Evolutionary conservation across 768 basidiomycete genomes (phyloP).

Genomic region (Pholiota microspora): DNA sequence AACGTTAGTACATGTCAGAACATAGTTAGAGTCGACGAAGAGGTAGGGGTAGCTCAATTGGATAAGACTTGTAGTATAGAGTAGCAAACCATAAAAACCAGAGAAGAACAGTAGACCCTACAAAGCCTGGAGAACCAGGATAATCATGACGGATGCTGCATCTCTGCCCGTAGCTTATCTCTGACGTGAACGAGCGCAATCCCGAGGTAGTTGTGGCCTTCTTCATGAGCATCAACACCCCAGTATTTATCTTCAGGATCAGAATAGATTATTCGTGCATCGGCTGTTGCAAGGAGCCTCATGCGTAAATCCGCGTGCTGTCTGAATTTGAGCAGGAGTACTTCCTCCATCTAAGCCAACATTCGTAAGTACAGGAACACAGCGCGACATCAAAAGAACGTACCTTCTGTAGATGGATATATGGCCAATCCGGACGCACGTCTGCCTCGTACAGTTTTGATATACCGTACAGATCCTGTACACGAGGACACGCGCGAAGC

Average conservation of each 20-base stretch:
- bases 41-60: not conserved
- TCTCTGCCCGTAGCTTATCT: slow-evolving; percentile 35
- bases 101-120: not conserved
- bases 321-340: slow-evolving; percentile 63
- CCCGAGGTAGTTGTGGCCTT: slow-evolving; percentile 64
- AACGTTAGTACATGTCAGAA: not conserved
- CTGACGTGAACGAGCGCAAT: slow-evolving; percentile 55
- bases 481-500: slow-evolving; percentile 42
- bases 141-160: not conserved
- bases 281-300: slow-evolving; percentile 53
- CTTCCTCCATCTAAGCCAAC: slow-evolving; percentile 60
- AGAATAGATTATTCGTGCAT: slow-evolving; percentile 48
- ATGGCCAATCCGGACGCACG: slow-evolving; percentile 56
- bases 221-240: slow-evolving; percentile 51
- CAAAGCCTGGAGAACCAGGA: not conserved
- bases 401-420: slow-evolving; percentile 49
- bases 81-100: not conserved
- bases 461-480: slow-evolving; percentile 36
- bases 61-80: not conserved
- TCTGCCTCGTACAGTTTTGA: slow-evolving; percentile 28
- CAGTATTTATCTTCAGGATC: slow-evolving; percentile 61
- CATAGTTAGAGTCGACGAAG: not conserved
- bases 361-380: not conserved
- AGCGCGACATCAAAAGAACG: slow-evolving; percentile 20
- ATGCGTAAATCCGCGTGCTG: slow-evolving; percentile 63